Evolutionary conservation across 306 rosid species (phyloP), one percentile per base, ranked within the genome.

Genomic region (Fragaria vesca): DNA sequence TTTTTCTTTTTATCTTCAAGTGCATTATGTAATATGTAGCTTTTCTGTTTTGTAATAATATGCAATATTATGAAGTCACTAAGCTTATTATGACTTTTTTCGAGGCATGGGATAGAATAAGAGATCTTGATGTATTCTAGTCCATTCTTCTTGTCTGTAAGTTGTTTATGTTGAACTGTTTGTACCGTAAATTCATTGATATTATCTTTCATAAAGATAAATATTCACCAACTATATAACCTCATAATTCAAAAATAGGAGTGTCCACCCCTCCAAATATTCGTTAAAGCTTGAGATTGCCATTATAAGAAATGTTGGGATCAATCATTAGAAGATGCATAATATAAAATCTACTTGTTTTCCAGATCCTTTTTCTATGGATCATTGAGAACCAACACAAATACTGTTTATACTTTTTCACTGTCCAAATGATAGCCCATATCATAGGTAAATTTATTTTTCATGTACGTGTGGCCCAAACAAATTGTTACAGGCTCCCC

Each of bases 71-170:
- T 66, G 47, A 46, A 42, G 71, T 46, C 78, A 74, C 28, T 43
- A 12, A 62, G 70, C 60, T 46, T 62, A 75, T 62, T 62, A 75
- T 75, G 61, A 75, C 78, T 26, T 45, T 38, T 42, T 42, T 61
- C 71, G 45, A 75, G 32, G 66, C 8, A 75, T 45, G 78, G 60
- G 55, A 34, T 62, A 30, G 47, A 77, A 66, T 36, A 54, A 77
- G 26, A 24, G 40, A 16, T 50, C 40, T 46, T 78, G 26, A 40
- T 42, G 45, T 60, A 24, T 58, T 57, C 67, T 73, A 73, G 60
- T 55, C 18, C 11, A 60, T 55, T n/a, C 12, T n/a, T 12, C 51
- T 17, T 16, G n/a, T 51, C 21, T 51, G 24, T 54, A 54, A 52
- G 11, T n/a, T 6, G 12, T n/a, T 2, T 57, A 2, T 8, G 21